Percentiles rank a stretch among this genome's conserved stretches.
These are phyloP conservation scores for Chernovozyma aurita DNA, from an alignment of 1,139 yeast genomes.

Conservation along the genomic window DNA sequence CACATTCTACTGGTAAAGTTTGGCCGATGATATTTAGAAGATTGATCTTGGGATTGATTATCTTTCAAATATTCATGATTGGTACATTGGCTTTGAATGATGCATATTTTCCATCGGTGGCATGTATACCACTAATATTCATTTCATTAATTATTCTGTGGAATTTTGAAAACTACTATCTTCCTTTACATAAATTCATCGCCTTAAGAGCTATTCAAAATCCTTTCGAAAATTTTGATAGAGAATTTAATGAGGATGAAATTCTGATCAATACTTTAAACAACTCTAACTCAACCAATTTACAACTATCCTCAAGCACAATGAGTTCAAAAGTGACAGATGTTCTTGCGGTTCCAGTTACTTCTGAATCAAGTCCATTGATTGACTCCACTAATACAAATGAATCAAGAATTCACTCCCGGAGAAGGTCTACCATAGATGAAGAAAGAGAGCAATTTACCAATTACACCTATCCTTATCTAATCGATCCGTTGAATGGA, in stretches of 20 bases:
- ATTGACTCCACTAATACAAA: background rate
- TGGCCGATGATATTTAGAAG: constrained; percentile 82
- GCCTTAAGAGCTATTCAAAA: constrained; percentile 59
- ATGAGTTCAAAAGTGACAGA: background rate
- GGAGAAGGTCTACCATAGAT: constrained; percentile 47
- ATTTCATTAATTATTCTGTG: constrained; percentile 46
- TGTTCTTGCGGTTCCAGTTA: constrained; percentile 1
- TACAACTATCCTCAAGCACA: background rate
- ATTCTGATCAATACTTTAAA: background rate
- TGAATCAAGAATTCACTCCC: constrained; percentile 9
- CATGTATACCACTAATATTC: constrained; percentile 50
- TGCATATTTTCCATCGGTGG: constrained; percentile 48
- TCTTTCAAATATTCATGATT: constrained; percentile 67
- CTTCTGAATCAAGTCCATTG: background rate
- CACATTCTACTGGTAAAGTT: constrained; percentile 84
- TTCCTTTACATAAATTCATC: constrained; percentile 56
- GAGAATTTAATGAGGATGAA: constrained; percentile 34
- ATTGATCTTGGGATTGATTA: constrained; percentile 60
- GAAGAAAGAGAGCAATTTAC: constrained; percentile 51
- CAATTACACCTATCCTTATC: constrained; percentile 48
- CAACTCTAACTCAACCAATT: background rate
- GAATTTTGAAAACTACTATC: constrained; percentile 56
- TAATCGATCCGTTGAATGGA: constrained; percentile 47
- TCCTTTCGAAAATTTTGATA: constrained; percentile 34
- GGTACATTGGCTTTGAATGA: constrained; percentile 66